Conservation (phyloP, 2,329 filamentous ascomycete species). For the Diplocarpon rosae region DNA sequence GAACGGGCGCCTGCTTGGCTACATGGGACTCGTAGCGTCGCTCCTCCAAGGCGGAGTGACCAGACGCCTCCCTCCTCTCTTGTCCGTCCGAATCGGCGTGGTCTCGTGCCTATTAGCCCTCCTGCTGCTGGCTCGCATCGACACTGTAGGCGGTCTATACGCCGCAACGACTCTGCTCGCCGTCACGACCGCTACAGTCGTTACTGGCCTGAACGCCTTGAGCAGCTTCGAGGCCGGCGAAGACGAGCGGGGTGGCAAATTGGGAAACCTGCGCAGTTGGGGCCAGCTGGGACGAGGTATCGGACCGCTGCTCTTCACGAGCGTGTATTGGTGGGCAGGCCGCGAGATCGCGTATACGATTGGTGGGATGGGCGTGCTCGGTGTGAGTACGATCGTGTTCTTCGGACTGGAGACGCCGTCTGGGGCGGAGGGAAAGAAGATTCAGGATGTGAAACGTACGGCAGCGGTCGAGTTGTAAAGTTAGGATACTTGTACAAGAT, state of each 20-base stretch:
- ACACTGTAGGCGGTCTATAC: conserved; percentile 62
- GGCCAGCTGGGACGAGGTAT: conserved; percentile 82
- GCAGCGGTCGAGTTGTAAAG: conserved; percentile 14
- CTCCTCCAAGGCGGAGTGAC: conserved; percentile 91
- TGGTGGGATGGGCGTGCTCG: conserved; percentile 70
- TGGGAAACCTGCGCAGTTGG: conserved; percentile 71
- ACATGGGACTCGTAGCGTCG: conserved; percentile 82
- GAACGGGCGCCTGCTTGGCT: conserved; percentile 79
- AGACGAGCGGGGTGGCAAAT: conserved; percentile 71
- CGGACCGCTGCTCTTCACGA: conserved; percentile 84
- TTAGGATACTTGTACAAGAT: background rate
- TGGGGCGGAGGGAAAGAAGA: conserved; percentile 21
- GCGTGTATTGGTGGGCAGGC: conserved; percentile 97
- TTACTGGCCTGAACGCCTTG: conserved; percentile 84
- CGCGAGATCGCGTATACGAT: conserved; percentile 73
- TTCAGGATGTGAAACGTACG: conserved; percentile 15
- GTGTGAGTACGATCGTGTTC: conserved; percentile 62
- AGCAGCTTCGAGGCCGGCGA: conserved; percentile 80
- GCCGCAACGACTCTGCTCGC: conserved; percentile 73
- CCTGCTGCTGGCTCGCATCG: conserved; percentile 61
- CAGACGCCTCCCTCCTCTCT: conserved; percentile 68
- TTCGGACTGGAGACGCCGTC: conserved; percentile 45
- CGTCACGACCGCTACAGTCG: conserved; percentile 85
- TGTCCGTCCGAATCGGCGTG: conserved; percentile 71
- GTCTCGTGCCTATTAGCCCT: conserved; percentile 70